A percentile compares a stretch with the other conserved stretches of the same genome.
phyloP scores from a whole-genome alignment of 2,329 filamentous ascomycete species.

The Colletotrichum lentis region DNA sequence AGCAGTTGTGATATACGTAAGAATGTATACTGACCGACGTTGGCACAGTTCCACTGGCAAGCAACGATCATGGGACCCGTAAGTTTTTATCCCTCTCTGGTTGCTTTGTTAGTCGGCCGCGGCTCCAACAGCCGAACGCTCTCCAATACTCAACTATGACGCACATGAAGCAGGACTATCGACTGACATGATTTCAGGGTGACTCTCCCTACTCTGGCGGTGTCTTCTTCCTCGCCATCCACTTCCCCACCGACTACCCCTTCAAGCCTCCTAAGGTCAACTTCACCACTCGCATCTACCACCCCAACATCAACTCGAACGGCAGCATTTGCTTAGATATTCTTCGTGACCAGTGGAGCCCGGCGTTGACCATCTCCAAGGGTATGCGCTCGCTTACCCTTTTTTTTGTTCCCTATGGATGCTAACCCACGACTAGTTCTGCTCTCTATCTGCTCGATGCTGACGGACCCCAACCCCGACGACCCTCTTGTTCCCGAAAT shows the following conservation, averaged over 20 bases:
- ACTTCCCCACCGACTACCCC: conserved; percentile 99
- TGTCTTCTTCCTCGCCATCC: conserved; percentile 98
- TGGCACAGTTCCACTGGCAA: conserved; percentile 95
- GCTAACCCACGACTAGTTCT: conserved; percentile 68
- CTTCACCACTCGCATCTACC: conserved; percentile 99
- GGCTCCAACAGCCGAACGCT: background rate
- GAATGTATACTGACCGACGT: conserved; percentile 23
- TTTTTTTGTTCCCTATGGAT: background rate
- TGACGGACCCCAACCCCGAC: conserved; percentile 99
- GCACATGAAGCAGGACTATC: background rate
- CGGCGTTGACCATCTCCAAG: conserved; percentile 97
- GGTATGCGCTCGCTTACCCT: conserved; percentile 63
- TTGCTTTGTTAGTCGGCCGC: background rate
- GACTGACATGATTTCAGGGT: conserved; percentile 60
- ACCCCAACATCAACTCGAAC: conserved; percentile 99
- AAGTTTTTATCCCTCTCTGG: conserved; percentile 57
- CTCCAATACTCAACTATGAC: background rate
- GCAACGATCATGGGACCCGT: conserved; percentile 99
- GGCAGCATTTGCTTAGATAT: conserved; percentile 99
- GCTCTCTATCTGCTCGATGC: conserved; percentile 99
- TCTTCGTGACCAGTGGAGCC: conserved; percentile 98
- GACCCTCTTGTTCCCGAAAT: conserved; percentile 99
- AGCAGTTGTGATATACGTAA: background rate
- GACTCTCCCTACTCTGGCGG: conserved; percentile 98
- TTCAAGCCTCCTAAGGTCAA: conserved; percentile 99